A percentile compares a stretch with the other conserved stretches of the same genome.
These are phyloP conservation scores for Phialophora expanda DNA, from an alignment of 2,329 filamentous ascomycete genomes.

Conservation along the genomic window DNA sequence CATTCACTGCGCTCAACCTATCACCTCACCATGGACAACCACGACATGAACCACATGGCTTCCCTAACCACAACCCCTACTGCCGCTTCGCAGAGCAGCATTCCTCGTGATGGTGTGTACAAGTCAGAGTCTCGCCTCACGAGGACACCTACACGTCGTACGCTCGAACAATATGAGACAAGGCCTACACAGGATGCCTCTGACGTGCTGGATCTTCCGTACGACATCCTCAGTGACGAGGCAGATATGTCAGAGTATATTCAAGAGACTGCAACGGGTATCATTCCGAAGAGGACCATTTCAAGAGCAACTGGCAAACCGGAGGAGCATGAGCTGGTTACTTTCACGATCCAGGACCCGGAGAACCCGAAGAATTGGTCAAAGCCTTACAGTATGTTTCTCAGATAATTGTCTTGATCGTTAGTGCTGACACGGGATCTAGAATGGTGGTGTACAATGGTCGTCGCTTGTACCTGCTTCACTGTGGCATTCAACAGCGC, in stretches of 20 bases:
- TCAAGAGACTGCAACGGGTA: constrained; percentile 64
- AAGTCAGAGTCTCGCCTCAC: constrained; percentile 31
- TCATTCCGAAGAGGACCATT: constrained; percentile 61
- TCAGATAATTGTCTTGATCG: neutral
- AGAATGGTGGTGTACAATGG: constrained; percentile 68
- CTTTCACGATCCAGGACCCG: constrained; percentile 72
- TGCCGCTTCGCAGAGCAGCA: neutral
- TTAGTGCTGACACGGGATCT: constrained; percentile 13
- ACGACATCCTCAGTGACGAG: constrained; percentile 64
- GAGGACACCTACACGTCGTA: constrained; percentile 34
- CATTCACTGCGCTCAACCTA: neutral
- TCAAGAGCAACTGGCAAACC: constrained; percentile 61
- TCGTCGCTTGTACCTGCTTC: constrained; percentile 77
- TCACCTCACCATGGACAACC: constrained; percentile 4
- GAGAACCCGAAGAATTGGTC: constrained; percentile 88
- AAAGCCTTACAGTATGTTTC: constrained; percentile 75
- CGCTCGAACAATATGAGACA: constrained; percentile 36
- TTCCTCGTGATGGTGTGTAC: constrained; percentile 14
- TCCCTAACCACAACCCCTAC: constrained; percentile 15
- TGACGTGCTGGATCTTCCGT: constrained; percentile 65
- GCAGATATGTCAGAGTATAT: constrained; percentile 72
- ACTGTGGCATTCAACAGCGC: constrained; percentile 73
- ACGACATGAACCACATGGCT: constrained; percentile 9
- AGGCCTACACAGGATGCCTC: constrained; percentile 38
- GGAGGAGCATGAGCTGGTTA: constrained; percentile 68